Evolutionary conservation across 2,329 filamentous ascomycete genomes (phyloP), one percentile per base, ranked within the genome.

Genomic region (Aaosphaeria arxii): DNA sequence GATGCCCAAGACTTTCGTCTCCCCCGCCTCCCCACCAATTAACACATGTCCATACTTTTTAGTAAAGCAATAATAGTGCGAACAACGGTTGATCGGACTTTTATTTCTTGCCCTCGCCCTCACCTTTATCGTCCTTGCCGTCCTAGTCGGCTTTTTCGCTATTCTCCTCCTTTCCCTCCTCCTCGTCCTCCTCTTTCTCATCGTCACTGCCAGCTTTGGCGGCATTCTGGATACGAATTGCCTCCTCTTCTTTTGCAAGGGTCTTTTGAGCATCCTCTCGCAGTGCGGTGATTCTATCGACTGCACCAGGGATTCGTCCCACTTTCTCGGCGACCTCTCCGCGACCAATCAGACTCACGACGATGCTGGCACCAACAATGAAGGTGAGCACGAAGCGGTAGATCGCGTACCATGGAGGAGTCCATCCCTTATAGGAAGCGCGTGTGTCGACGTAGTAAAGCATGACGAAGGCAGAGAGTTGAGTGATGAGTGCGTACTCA

Each of bases 331-430:
- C 78, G 57, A 95, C 84, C 74, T 91, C 87, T 62, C 91, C 87
- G 52, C 91, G 84, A 38, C 89, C 90, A 53, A 96, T 81, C 56
- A 96, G 75, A 54, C 83, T 92, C 58, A 89, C 74, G 39, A 94
- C 84, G 57, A 96, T 92, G 53, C 87, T 86, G 40, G 83, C 77
- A 36, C 92, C 91, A 30, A 96, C 91, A 51, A 96, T 81, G 68
- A 91, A 92, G 2, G 92, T 96, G 59, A 96, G 78, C 6, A 95
- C 86, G 71, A 96, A 96, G 32, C 92, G 89, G 76, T 96, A 96
- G 43, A 85, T 88, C 50, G 79, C 81, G 69, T 96, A 96, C 91
- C 91, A 96, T 35, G 77, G 66, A 28, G 91, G 91, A 3, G 87
- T 85, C 86, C 88, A 94, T 56, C 91, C 91, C 38, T 78, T 77